Evolutionary conservation across 768 basidiomycete genomes (phyloP).

Genomic region (Tricholoma matsutake): DNA sequence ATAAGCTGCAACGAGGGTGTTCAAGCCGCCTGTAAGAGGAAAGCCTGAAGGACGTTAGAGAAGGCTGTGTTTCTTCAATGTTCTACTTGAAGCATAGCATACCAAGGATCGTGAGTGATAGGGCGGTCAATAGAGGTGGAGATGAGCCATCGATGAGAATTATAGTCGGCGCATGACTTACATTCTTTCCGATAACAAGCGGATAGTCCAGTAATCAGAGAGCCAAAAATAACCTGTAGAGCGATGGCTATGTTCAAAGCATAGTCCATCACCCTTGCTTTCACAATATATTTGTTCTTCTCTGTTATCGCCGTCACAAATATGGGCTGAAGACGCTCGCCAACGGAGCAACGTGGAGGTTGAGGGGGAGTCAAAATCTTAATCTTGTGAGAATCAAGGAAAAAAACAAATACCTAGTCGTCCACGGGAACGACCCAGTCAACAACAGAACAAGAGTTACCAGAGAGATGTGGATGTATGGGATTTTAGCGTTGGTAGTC

Average conservation of each 20-base stretch:
- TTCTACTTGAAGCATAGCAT: neutral
- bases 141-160: neutral
- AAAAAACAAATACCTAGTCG: neutral
- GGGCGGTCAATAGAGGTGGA: constrained; percentile 27
- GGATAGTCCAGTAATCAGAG: constrained; percentile 65
- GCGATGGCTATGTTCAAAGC: constrained; percentile 51
- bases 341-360: constrained; percentile 35
- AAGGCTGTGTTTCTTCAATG: neutral
- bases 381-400: neutral
- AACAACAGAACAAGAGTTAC: constrained; percentile 25
- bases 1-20: constrained; percentile 70
- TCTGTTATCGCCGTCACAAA: constrained; percentile 44
- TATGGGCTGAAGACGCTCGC: constrained; percentile 55
- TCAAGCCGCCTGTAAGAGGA: constrained; percentile 45
- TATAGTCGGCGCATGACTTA: constrained; percentile 17
- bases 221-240: constrained; percentile 61
- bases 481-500: constrained; percentile 10
- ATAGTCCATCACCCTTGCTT: constrained; percentile 41
- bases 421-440: constrained; percentile 39
- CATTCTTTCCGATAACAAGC: constrained; percentile 44
- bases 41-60: neutral
- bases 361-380: neutral
- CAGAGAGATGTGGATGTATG: constrained; percentile 13
- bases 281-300: constrained; percentile 42
- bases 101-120: constrained; percentile 39